Percentiles rank a stretch among this genome's conserved stretches.
Evolutionary conservation across 768 basidiomycete genomes (phyloP).

Genomic region (Hericium alpestre): DNA sequence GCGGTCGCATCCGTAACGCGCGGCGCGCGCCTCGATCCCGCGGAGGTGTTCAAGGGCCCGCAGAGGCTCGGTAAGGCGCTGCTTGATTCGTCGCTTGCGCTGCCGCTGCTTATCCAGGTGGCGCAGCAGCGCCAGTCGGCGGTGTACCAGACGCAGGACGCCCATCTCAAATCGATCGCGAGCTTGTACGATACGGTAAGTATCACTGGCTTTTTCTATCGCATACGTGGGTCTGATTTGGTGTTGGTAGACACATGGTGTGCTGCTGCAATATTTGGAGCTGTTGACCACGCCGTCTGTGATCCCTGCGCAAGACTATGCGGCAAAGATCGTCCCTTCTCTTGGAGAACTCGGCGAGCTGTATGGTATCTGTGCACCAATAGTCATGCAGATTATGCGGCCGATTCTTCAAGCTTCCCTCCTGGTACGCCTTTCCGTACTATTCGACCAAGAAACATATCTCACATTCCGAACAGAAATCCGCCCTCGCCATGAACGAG

Average conservation of each 20-base stretch:
- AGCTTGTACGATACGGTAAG: constrained; percentile 83
- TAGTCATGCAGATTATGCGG: constrained; percentile 91
- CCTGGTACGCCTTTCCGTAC: constrained; percentile 32
- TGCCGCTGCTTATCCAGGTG: constrained; percentile 84
- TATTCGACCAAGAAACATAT: neutral
- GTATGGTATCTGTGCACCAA: constrained; percentile 74
- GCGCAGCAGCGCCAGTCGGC: constrained; percentile 86
- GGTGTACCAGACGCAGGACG: constrained; percentile 61
- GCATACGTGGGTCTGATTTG: constrained; percentile 10
- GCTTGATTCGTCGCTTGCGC: constrained; percentile 62
- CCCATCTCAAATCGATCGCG: constrained; percentile 77
- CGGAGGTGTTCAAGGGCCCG: constrained; percentile 56
- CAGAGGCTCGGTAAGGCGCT: constrained; percentile 55
- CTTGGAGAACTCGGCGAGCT: constrained; percentile 59
- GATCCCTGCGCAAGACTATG: constrained; percentile 62
- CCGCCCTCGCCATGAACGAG: constrained; percentile 55
- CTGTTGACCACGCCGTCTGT: constrained; percentile 67
- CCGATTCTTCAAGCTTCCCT: constrained; percentile 62
- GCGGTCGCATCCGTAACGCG: constrained; percentile 72
- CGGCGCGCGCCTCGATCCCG: constrained; percentile 61
- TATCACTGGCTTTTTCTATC: constrained; percentile 15
- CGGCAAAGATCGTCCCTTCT: constrained; percentile 62
- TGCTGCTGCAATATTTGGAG: constrained; percentile 86
- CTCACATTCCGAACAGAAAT: constrained; percentile 27
- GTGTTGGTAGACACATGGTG: constrained; percentile 67